phyloP scores from a whole-genome alignment of 2,329 filamentous ascomycete genomes.

The Xylaria sp. region DNA sequence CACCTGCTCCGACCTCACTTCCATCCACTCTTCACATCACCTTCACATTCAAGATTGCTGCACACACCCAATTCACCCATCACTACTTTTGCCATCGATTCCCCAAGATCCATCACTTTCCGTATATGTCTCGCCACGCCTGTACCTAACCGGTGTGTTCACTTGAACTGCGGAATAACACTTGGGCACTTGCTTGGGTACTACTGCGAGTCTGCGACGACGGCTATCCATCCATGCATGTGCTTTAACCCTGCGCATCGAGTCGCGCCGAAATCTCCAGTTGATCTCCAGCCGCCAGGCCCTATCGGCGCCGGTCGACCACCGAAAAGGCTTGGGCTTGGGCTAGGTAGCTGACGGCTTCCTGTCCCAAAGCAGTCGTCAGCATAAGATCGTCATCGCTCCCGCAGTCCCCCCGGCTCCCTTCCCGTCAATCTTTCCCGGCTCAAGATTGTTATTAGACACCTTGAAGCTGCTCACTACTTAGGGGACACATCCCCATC shows the following conservation, averaged over 20 bases:
- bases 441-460: conserved; percentile 8
- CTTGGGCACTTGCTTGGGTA: not conserved
- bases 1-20: too few species aligned
- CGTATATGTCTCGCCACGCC: conserved; percentile 2
- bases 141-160: not conserved
- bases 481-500: not conserved
- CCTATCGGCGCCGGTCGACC: conserved; percentile 9
- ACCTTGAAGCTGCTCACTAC: not conserved
- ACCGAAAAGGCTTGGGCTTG: conserved; percentile 8
- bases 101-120: not conserved
- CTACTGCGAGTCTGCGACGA: not conserved
- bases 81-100: not conserved
- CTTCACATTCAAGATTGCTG: too few species aligned
- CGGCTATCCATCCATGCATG: not conserved
- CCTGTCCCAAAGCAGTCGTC: conserved; percentile 15
- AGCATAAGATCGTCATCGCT: conserved; percentile 19
- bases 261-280: conserved; percentile 7
- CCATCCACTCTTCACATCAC: too few species aligned
- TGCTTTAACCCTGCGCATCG: conserved; percentile 5
- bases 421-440: conserved; percentile 11
- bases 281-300: not conserved
- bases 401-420: conserved; percentile 4
- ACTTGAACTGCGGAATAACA: not conserved
- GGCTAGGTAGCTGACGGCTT: conserved; percentile 1
- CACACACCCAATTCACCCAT: too few species aligned